These are phyloP conservation scores for Aspergillus sp. DNA, from an alignment of 2,329 filamentous ascomycete genomes.

Conservation along the genomic window DNA sequence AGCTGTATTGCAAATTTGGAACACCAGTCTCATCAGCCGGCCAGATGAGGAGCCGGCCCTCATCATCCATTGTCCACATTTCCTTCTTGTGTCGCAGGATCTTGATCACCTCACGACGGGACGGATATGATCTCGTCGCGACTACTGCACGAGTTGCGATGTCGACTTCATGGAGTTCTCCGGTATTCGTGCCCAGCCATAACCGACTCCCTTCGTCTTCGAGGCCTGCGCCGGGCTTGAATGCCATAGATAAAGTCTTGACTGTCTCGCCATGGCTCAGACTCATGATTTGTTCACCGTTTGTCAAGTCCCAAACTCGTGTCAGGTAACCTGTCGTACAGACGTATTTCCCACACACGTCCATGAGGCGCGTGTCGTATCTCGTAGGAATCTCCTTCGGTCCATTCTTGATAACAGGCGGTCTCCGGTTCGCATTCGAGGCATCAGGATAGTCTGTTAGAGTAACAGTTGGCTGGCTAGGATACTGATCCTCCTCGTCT, in stretches of 20 bases:
- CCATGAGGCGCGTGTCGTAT: constrained; percentile 79
- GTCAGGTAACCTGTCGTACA: constrained; percentile 84
- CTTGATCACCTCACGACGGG: constrained; percentile 69
- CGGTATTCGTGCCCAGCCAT: constrained; percentile 85
- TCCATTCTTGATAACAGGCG: constrained; percentile 66
- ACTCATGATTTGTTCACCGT: constrained; percentile 74
- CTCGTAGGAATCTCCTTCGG: constrained; percentile 72
- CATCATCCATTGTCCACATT: constrained; percentile 90
- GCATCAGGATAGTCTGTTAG: constrained; percentile 72
- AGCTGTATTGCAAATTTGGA: constrained; percentile 67
- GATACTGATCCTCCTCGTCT: constrained; percentile 44
- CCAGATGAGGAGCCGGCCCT: constrained; percentile 83
- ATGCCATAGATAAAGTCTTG: constrained; percentile 72
- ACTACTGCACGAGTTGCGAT: constrained; percentile 65
- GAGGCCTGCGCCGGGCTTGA: constrained; percentile 73
- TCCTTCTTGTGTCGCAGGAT: constrained; percentile 83
- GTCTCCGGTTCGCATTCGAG: constrained; percentile 74
- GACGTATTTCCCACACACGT: constrained; percentile 78
- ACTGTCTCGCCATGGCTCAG: constrained; percentile 77
- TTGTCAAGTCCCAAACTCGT: constrained; percentile 76
- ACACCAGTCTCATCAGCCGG: constrained; percentile 65
- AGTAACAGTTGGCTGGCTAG: constrained; percentile 46
- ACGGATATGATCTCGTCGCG: constrained; percentile 65
- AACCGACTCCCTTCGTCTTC: constrained; percentile 73
- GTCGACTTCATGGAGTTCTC: constrained; percentile 86